Evolutionary conservation across 257 asterid genomes (phyloP).

Genomic region (Solanum medicagineum): DNA sequence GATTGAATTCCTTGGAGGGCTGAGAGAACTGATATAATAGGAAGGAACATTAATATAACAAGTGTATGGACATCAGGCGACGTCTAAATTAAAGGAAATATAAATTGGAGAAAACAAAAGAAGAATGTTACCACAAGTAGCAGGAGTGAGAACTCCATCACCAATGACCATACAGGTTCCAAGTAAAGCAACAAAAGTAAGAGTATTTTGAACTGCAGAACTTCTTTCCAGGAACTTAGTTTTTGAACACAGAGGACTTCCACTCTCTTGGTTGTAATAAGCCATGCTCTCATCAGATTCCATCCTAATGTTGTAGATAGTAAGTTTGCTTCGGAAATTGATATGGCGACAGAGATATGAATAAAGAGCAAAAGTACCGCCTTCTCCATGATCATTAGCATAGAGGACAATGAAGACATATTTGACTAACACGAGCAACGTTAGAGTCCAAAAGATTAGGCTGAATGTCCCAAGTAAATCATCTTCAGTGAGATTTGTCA

Average conservation of each 20-base stretch:
- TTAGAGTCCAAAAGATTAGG: slow-evolving; percentile 66
- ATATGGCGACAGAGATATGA: slow-evolving; percentile 43
- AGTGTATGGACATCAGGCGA: neutral
- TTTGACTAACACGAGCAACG: slow-evolving; percentile 40
- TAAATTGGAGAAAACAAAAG: neutral
- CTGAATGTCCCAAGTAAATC: slow-evolving; percentile 60
- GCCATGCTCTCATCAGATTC: slow-evolving; percentile 19
- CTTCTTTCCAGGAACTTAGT: slow-evolving; percentile 43
- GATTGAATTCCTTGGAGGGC: slow-evolving; percentile 78
- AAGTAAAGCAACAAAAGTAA: slow-evolving; percentile 40
- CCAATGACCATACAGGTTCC: slow-evolving; percentile 86
- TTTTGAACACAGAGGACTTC: slow-evolving; percentile 24
- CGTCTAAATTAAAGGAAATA: neutral
- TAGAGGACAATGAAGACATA: slow-evolving; percentile 54
- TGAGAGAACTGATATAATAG: slow-evolving; percentile 35
- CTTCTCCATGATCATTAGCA: slow-evolving; percentile 77
- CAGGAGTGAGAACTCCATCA: slow-evolving; percentile 79
- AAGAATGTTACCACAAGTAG: slow-evolving; percentile 42
- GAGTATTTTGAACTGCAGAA: slow-evolving; percentile 23
- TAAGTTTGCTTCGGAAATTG: slow-evolving; percentile 30
- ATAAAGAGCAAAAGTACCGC: slow-evolving; percentile 74
- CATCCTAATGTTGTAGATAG: slow-evolving; percentile 21
- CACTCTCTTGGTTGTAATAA: neutral
- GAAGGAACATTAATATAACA: neutral
- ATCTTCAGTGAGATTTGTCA: slow-evolving; percentile 36